Conservation (phyloP, 2,329 filamentous ascomycete species). For the Diaporthe eres region DNA sequence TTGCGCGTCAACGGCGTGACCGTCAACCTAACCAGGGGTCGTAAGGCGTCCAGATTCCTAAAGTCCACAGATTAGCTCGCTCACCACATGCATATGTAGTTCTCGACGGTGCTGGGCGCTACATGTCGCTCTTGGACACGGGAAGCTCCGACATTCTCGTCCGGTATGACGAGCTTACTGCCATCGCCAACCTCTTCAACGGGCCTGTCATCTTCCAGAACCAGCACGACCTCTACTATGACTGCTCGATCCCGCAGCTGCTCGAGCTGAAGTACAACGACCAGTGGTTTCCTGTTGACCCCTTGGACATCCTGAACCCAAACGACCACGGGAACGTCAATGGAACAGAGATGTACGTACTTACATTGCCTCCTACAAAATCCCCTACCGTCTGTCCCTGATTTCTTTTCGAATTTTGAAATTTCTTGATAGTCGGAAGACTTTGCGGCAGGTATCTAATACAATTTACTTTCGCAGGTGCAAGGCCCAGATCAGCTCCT, state of each 20-base stretch:
- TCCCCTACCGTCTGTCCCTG: background rate
- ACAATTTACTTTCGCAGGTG: background rate
- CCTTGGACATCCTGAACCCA: conserved; percentile 5
- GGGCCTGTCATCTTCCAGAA: conserved; percentile 9
- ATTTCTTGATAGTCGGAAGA: background rate
- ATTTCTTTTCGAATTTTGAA: background rate
- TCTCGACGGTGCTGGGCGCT: conserved; percentile 4
- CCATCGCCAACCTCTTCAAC: conserved; percentile 16
- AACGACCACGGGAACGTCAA: conserved; percentile 11
- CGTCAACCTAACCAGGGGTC: conserved; percentile 13
- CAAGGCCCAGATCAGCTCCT: conserved; percentile 17
- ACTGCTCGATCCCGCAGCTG: conserved; percentile 25
- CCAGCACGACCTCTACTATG: conserved; percentile 12
- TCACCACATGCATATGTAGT: background rate
- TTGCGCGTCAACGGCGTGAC: conserved; percentile 6
- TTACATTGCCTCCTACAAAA: background rate
- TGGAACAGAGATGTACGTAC: background rate
- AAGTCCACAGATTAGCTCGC: background rate
- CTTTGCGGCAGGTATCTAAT: background rate
- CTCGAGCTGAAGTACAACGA: conserved; percentile 13
- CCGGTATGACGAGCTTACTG: background rate
- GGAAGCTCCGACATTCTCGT: conserved; percentile 16
- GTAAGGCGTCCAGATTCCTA: background rate
- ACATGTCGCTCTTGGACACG: conserved; percentile 13
- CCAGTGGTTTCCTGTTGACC: conserved; percentile 12